These are phyloP conservation scores for Mitragyna speciosa DNA, from an alignment of 257 asterid genomes.

Conservation along the genomic window DNA sequence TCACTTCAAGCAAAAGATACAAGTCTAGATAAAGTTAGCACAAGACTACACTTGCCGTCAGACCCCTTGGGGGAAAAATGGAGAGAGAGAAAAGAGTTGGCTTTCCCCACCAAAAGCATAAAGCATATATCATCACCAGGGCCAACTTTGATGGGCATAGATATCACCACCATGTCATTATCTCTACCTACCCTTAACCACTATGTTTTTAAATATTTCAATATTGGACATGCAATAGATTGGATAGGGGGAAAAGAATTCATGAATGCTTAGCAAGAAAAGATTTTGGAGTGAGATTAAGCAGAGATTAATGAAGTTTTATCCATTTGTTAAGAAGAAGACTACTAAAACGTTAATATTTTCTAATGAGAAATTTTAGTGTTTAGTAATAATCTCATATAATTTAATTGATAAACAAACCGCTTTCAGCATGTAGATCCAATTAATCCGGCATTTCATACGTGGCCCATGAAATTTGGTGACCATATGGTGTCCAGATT, in stretches of 20 bases:
- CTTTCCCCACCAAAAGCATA: conserved; percentile 44
- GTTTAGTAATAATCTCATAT: background rate
- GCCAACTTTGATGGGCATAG: conserved; percentile 56
- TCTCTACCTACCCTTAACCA: conserved; percentile 76
- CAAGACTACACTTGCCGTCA: background rate
- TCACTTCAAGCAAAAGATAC: conserved; percentile 19
- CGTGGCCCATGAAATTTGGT: background rate
- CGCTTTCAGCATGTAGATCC: background rate
- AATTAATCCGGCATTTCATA: background rate
- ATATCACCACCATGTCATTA: conserved; percentile 49
- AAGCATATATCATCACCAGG: conserved; percentile 33
- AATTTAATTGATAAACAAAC: background rate
- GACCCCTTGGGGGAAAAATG: conserved; percentile 6
- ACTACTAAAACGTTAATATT: background rate
- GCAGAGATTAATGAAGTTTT: background rate
- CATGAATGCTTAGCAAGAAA: background rate
- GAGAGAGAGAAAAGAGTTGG: conserved; percentile 15
- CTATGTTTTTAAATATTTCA: conserved; percentile 21
- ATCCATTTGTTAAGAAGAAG: background rate
- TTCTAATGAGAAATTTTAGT: background rate
- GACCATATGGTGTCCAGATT: background rate
- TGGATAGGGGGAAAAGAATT: background rate
- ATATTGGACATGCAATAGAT: background rate
- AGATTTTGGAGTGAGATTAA: background rate
- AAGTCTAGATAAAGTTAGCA: conserved; percentile 7